Evolutionary conservation across 352 stramenopile species (phyloP).

Genomic region (Pythium guiyangense): DNA sequence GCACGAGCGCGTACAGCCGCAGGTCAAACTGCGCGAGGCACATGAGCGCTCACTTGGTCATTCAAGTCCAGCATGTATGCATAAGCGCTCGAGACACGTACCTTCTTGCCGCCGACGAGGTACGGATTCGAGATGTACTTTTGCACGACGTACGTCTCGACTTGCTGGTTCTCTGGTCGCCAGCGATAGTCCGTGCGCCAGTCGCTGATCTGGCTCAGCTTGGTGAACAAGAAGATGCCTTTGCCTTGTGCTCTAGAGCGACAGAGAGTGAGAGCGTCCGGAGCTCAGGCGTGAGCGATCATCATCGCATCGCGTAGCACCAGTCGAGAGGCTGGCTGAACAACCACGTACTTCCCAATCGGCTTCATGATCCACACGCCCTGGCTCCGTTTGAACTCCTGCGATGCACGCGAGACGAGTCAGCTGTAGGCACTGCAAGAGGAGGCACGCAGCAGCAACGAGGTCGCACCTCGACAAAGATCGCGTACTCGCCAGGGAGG

Average conservation of each 20-base stretch:
- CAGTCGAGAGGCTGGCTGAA: no score
- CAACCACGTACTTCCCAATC: conserved; percentile 75
- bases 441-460: background rate
- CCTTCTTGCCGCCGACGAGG: conserved; percentile 92
- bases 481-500: conserved; percentile 90
- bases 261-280: background rate
- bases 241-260: conserved; percentile 70
- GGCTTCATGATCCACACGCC: conserved; percentile 97
- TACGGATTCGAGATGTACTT: conserved; percentile 93
- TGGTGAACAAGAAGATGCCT: conserved; percentile 95
- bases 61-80: no score
- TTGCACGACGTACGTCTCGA: conserved; percentile 93
- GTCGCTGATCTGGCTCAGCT: conserved; percentile 91
- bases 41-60: background rate
- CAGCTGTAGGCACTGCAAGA: background rate
- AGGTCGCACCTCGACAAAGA: conserved; percentile 84
- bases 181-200: conserved; percentile 90
- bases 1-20: conserved; percentile 91
- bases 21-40: conserved; percentile 78
- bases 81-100: conserved; percentile 3
- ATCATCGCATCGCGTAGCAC: no score
- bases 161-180: conserved; percentile 70
- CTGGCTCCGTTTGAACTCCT: conserved; percentile 89
- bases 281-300: background rate
- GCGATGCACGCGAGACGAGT: background rate